phyloP scores from a whole-genome alignment of 2,329 filamentous ascomycete genomes.

The Colletotrichum tropicale region DNA sequence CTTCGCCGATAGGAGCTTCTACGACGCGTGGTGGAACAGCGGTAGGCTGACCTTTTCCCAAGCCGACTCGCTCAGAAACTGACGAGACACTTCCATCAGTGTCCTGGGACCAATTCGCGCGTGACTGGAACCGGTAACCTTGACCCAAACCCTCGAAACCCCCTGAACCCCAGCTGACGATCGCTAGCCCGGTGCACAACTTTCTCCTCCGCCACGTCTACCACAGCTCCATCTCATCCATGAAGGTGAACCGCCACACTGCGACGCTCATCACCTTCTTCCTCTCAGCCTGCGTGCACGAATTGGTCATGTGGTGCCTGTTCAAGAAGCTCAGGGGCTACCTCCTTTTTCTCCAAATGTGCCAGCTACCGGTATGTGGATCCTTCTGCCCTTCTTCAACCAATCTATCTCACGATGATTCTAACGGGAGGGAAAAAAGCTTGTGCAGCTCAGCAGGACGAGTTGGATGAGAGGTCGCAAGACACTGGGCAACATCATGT shows the following conservation, averaged over 20 bases:
- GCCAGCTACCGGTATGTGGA: constrained; percentile 65
- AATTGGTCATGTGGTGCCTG: constrained; percentile 80
- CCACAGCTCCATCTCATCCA: constrained; percentile 75
- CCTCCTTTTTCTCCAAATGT: constrained; percentile 74
- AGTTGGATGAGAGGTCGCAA: constrained; percentile 66
- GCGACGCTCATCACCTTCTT: constrained; percentile 80
- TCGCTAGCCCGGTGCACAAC: constrained; percentile 69
- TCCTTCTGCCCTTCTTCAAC: not conserved
- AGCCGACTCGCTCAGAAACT: not conserved
- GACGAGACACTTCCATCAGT: constrained; percentile 33
- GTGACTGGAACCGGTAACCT: constrained; percentile 72
- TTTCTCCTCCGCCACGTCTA: constrained; percentile 82
- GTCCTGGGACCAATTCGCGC: constrained; percentile 77
- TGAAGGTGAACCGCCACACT: constrained; percentile 71
- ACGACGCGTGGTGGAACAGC: constrained; percentile 68
- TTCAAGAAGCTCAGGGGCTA: constrained; percentile 81
- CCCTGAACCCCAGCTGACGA: not conserved
- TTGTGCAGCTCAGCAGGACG: constrained; percentile 71
- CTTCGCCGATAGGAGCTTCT: constrained; percentile 80
- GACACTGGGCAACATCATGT: constrained; percentile 74
- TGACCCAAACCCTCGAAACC: not conserved
- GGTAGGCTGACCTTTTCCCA: constrained; percentile 34
- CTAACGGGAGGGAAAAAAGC: constrained; percentile 29
- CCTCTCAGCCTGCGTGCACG: constrained; percentile 73
- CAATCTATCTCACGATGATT: not conserved